Base-by-base conservation (phyloP, 495 filamentous ascomycete genomes). In the Penicillium egyptiacum region DNA sequence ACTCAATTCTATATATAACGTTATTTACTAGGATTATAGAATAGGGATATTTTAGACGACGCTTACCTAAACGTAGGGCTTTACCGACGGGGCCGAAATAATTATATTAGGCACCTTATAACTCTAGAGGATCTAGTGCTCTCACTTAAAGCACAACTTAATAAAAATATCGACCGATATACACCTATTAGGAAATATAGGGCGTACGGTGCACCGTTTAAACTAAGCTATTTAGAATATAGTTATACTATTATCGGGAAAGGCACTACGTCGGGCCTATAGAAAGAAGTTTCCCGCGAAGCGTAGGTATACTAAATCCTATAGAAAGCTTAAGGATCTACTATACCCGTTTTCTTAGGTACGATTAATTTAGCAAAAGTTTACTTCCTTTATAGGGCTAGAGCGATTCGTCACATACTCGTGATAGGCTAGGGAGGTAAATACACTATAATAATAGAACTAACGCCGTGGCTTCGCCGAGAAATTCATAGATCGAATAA, bases 201-300 rank as follows among this genome's bases (percentile, higher is more conserved):
- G 7, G 37, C 62, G 2, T 70, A 56, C 42, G 60, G 75, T 22
- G 69, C 67, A 5, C 58, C 77, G 8, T 80, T 81, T 57, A 72
- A 70, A 57, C 59, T 81, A 1, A 75, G 65, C 7, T 67, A 70
- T 52, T 37, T 63, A 5, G 39, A 31, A 17, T 72, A 76, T 56
- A 69, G 75, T 14, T 82, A 83, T 45, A 81, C 76, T 5, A 65
- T 83, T 25, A 65, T 80, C 44, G 66, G 64, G 11, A 83, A 83
- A 67, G 78, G 74, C n/a, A 81, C 78, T 16, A 67, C 66, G 2
- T 59, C 50, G 9, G 56, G 28, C 11, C 66, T 75, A 31, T 70
- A 63, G 56, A 56, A 56, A 17, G 60, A 73, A 41, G 70, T 81
- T n/a, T 65, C 74, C 22, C 70, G 75, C 47, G 73, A 81, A 70